Evolutionary conservation across 192 early-diverging fungal species (phyloP), one percentile per base, ranked within the genome.

Genomic region (Pilobolus umbonatus): DNA sequence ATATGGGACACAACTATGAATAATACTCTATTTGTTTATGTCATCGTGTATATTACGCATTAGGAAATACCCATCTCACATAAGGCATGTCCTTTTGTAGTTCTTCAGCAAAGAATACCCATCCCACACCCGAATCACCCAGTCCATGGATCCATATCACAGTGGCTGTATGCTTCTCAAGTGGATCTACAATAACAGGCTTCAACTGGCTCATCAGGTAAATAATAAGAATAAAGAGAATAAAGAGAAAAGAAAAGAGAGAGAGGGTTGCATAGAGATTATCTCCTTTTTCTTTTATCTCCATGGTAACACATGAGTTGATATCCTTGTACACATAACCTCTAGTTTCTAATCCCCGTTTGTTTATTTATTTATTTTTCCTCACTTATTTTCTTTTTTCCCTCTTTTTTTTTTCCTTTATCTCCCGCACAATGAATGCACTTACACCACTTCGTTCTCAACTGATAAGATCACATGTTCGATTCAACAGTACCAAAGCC

Each of bases 41-140:
- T 49, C 29, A 21, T 28, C 14, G n/a, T n/a, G 1, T 29, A 21
- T 31, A 72, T 76, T 60, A 80, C 64, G 93, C 94, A 69, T 93
- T 84, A 1, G 96, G 96, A 24, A 94, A 76, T 34, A 98, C 71
- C 61, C 85, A 95, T 79, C 96, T 98, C 64, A 92, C 83, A 65
- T 93, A 85, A 10, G 89, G 91, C 21, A 94, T 66, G 10, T 52
- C 36, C 4, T 44, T 44, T 4, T 62, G 24, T 15, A 93, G 75
- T 74, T 86, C 76, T 24, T 62, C 48, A 1, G 75, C 73, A 39
- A 85, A 62, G 12, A 68, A 73, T 21, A 57, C 39, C 86, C 87
- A 84, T 7, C 83, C 82, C 15, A 62, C 51, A 12, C 83, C 83
- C 39, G 68, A 69, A 61, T 85, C 83, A 26, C 83, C 83, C 40